Conservation (phyloP, 2,329 filamentous ascomycete genomes). For the Fusarium annulatum region DNA sequence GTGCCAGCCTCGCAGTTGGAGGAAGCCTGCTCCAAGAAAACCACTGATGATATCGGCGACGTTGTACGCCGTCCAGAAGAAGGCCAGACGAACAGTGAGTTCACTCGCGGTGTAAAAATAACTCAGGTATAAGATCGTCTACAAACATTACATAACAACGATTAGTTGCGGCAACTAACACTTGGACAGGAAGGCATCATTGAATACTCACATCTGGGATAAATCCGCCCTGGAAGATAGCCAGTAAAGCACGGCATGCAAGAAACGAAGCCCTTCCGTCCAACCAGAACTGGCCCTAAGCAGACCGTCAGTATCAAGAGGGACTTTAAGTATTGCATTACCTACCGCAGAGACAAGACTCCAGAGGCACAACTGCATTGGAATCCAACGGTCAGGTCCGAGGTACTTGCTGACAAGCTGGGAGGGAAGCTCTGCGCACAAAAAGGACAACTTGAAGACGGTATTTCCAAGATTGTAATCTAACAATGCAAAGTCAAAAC, state of each 20-base stretch:
- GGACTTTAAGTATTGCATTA: neutral
- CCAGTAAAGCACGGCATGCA: neutral
- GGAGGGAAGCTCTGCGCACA: neutral
- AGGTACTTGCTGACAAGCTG: neutral
- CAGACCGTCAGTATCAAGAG: neutral
- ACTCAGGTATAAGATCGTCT: neutral
- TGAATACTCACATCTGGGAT: neutral
- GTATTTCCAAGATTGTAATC: neutral
- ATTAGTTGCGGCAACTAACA: neutral
- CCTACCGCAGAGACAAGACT: neutral
- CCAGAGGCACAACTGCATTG: neutral
- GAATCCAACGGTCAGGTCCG: neutral
- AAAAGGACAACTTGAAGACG: neutral
- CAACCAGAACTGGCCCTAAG: neutral
- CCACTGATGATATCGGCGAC: neutral
- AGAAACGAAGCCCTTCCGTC: neutral
- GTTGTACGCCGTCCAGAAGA: neutral
- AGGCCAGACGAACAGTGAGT: neutral
- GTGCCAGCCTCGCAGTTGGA: neutral
- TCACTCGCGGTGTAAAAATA: neutral
- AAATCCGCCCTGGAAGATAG: neutral
- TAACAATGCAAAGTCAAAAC: rapidly evolving
- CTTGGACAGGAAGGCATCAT: rapidly evolving
- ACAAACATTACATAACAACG: neutral
- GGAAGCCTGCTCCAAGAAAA: neutral